Evolutionary conservation across 371 early-diverging fungal genomes (phyloP).

Genomic region (Mortierella sp.): DNA sequence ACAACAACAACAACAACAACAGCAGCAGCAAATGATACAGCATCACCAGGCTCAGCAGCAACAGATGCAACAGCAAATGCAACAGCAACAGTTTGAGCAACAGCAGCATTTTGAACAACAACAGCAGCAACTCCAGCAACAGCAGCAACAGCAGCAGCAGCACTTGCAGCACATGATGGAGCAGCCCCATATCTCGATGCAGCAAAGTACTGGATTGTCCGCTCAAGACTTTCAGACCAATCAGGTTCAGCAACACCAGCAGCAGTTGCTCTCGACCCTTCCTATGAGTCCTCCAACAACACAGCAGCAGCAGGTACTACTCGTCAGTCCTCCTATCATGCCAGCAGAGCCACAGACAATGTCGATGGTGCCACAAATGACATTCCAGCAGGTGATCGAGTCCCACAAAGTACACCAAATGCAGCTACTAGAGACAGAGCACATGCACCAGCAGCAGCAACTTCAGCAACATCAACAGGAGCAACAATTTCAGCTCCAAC

Average conservation of each 20-base stretch:
- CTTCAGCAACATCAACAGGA: slow-evolving; percentile 17
- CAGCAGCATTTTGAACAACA: slow-evolving; percentile 22
- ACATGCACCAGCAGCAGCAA: slow-evolving; percentile 35
- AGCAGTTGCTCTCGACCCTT: slow-evolving; percentile 22
- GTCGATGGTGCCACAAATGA: slow-evolving; percentile 23
- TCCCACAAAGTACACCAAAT: slow-evolving; percentile 22
- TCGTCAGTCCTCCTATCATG: slow-evolving; percentile 31
- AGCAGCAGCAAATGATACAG: slow-evolving; percentile 22
- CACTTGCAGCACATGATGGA: slow-evolving; percentile 20
- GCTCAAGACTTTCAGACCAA: slow-evolving; percentile 19
- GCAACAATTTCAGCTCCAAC: slow-evolving; percentile 22
- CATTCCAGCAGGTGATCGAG: slow-evolving; percentile 21
- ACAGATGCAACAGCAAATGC: slow-evolving; percentile 11
- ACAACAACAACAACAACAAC: slow-evolving; percentile 29
- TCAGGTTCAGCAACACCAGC: slow-evolving; percentile 29
- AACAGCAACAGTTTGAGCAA: slow-evolving; percentile 27
- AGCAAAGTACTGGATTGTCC: slow-evolving; percentile 7
- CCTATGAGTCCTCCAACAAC: slow-evolving; percentile 34
- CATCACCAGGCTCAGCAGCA: slow-evolving; percentile 28
- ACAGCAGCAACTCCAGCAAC: slow-evolving; percentile 28
- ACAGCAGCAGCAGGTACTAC: slow-evolving; percentile 19
- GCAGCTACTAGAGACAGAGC: slow-evolving; percentile 16
- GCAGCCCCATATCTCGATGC: slow-evolving; percentile 22
- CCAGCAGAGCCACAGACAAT: slow-evolving; percentile 17
- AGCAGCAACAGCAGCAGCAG: slow-evolving; percentile 21